These are phyloP conservation scores for Candida nitratophila DNA, from an alignment of 805 yeast species.

Conservation along the genomic window DNA sequence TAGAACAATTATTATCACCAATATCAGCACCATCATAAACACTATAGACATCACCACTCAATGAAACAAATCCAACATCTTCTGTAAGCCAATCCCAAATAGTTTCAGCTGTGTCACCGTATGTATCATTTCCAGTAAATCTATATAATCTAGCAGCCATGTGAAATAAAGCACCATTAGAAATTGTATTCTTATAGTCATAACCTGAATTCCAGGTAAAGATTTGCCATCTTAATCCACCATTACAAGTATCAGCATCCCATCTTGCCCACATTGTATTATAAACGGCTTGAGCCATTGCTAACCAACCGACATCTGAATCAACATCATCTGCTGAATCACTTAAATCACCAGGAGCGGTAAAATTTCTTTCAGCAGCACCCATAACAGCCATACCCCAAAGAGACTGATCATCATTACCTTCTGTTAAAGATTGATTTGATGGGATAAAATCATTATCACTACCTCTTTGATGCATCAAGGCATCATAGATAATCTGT, in stretches of 20 bases:
- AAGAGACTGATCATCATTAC: slow-evolving; percentile 90
- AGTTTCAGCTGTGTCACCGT: slow-evolving; percentile 64
- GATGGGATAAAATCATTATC: slow-evolving; percentile 67
- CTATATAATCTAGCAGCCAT: slow-evolving; percentile 79
- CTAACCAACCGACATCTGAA: slow-evolving; percentile 49
- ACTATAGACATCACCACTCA: slow-evolving; percentile 24
- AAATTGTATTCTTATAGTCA: slow-evolving; percentile 78
- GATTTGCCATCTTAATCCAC: slow-evolving; percentile 91
- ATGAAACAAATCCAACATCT: slow-evolving; percentile 13
- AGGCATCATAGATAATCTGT: slow-evolving; percentile 47
- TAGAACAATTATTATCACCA: slow-evolving; percentile 35
- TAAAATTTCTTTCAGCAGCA: slow-evolving; percentile 78
- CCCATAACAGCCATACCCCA: slow-evolving; percentile 87
- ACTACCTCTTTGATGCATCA: slow-evolving; percentile 59
- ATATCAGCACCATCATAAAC: slow-evolving; percentile 57
- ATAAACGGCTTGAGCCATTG: slow-evolving; percentile 76
- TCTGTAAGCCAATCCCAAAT: slow-evolving; percentile 60
- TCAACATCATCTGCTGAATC: slow-evolving; percentile 11
- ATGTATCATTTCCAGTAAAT: slow-evolving; percentile 65
- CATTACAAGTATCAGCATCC: slow-evolving; percentile 58
- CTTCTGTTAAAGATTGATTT: slow-evolving; percentile 79
- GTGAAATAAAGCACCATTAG: slow-evolving; percentile 79
- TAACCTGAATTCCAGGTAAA: slow-evolving; percentile 85
- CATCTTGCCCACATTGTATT: slow-evolving; percentile 79
- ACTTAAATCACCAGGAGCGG: slow-evolving; percentile 45